Evolutionary conservation across 2,329 filamentous ascomycete species (phyloP), one percentile per base, ranked within the genome.

Genomic region (Magnaporthiopsis rhizophila): DNA sequence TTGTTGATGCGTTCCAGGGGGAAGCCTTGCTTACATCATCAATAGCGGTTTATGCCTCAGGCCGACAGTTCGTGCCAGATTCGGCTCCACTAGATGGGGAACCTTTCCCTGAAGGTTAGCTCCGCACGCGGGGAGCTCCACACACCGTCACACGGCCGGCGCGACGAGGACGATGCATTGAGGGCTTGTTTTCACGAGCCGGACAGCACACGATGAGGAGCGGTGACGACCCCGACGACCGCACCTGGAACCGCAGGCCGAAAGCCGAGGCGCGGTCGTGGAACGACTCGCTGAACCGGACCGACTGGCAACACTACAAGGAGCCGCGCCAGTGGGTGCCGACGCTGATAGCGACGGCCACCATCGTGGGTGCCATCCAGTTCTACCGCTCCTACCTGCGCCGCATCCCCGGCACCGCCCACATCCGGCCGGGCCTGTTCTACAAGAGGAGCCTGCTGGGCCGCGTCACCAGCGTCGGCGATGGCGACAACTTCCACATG

Each of bases 401-500:
- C 50, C 90, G 95, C 63, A 91, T 98, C 65, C 92, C 92, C 4
- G 88, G 86, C 64, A 86, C 91, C 50, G 81, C 84, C 30, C 84
- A 92, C 73, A 89, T 99, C 69, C 86, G 86, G 61, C 89, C 91
- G 2, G 79, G 81, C 13, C 89, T 88, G 72, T 94, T 94, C 73
- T 86, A 90, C 59, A 87, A 81, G 66, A 84, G 90, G 69, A 93
- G 86, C 69, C 73, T 99, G 58, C 89, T 94, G 70, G 95, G 95
- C 18, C 85, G 84, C 67, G 95, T 98, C 58, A 97, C 94, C 15
- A 92, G 90, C 69, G 95, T 99, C 30, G 95, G 96, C 58, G 95
- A 99, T 81, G 96, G 92, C 4, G 95, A 99, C 76, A 94, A 94
- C 73, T 97, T 99, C 75, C 89, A 95, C 69, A 75, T 99, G 61